These are phyloP conservation scores for Monosporozyma servazzii DNA, from an alignment of 805 yeast genomes.

Conservation along the genomic window DNA sequence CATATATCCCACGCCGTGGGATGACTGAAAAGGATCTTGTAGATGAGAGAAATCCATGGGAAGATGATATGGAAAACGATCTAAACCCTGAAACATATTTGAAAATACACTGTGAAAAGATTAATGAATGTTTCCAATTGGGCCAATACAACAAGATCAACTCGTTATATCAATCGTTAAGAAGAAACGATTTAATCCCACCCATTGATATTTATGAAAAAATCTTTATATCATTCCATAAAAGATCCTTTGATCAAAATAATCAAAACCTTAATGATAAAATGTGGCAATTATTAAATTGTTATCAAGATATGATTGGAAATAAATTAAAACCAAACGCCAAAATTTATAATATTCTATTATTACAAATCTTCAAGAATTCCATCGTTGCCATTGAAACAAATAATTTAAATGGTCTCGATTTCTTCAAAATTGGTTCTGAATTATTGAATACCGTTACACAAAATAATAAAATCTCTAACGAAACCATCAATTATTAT, in stretches of 20 bases:
- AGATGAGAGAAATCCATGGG: constrained; percentile 19
- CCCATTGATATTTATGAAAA: constrained; percentile 43
- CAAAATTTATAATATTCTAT: constrained; percentile 44
- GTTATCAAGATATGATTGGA: constrained; percentile 57
- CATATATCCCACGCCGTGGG: background rate
- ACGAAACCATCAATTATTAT: constrained; percentile 38
- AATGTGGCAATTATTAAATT: constrained; percentile 52
- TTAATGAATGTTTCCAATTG: constrained; percentile 18
- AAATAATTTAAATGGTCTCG: constrained; percentile 35
- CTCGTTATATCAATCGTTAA: constrained; percentile 33
- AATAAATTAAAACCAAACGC: constrained; percentile 46
- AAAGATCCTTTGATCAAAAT: constrained; percentile 42
- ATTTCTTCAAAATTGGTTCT: constrained; percentile 41
- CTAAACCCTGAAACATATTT: constrained; percentile 27
- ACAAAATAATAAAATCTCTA: constrained; percentile 35
- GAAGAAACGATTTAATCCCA: constrained; percentile 39
- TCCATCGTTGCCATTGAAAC: constrained; percentile 34
- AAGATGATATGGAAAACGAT: constrained; percentile 23
- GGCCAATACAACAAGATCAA: constrained; percentile 31
- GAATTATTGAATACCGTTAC: constrained; percentile 38
- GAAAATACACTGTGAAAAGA: constrained; percentile 26
- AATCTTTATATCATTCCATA: constrained; percentile 45
- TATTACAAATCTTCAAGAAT: constrained; percentile 44
- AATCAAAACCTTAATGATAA: constrained; percentile 48
- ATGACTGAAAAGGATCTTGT: background rate